Conservation (phyloP, 345 rosid genomes). For the Gossypium longicalyx region DNA sequence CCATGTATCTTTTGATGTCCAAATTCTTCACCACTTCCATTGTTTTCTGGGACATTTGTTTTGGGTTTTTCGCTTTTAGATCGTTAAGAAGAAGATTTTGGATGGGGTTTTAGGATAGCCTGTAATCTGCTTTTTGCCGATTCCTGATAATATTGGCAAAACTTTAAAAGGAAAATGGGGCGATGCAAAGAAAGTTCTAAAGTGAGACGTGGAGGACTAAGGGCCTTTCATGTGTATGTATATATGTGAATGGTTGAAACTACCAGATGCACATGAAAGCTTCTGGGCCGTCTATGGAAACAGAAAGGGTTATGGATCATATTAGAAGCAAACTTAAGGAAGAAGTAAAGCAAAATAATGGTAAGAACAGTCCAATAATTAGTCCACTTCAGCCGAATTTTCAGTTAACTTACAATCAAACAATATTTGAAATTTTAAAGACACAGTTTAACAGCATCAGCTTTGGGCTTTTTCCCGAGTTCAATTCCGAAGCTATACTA, state of each 20-base stretch:
- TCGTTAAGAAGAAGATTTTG: neutral
- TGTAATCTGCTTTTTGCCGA: neutral
- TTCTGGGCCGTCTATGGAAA: neutral
- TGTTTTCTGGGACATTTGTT: constrained; percentile 39
- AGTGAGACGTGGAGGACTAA: neutral
- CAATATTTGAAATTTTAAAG: too few relatives aligned
- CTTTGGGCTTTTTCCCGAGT: too few relatives aligned
- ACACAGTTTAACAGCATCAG: too few relatives aligned
- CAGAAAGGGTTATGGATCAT: neutral
- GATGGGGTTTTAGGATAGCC: neutral
- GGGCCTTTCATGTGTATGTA: neutral
- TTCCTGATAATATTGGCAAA: neutral
- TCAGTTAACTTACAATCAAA: too few relatives aligned
- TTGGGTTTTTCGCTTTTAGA: neutral
- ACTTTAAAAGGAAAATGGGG: neutral
- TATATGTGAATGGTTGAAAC: too few relatives aligned
- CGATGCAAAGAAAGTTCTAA: neutral
- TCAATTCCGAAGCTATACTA: too few relatives aligned
- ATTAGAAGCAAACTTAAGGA: neutral
- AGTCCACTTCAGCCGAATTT: neutral
- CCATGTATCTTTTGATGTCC: constrained; percentile 74
- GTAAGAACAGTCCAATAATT: neutral
- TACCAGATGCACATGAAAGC: neutral
- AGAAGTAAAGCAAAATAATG: neutral
- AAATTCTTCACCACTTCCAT: constrained; percentile 75